These are phyloP conservation scores for Lactifluus hygrophoroides DNA, from an alignment of 768 basidiomycete species.

Conservation along the genomic window DNA sequence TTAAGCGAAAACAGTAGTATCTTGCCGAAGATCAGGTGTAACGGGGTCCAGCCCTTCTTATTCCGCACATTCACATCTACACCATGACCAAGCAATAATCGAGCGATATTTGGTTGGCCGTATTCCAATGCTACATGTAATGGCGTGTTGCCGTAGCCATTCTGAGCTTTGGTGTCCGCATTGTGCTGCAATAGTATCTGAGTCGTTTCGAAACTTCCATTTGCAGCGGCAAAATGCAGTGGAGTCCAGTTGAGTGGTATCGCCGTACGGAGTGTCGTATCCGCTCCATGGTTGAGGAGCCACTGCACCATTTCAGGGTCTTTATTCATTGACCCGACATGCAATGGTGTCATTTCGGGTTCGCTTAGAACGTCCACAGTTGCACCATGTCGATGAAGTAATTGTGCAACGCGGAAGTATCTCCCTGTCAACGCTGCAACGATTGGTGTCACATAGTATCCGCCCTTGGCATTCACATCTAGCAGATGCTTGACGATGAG, in stretches of 20 bases:
- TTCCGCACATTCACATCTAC: background rate
- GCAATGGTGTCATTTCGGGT: background rate
- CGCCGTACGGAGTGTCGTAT: background rate
- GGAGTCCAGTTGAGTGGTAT: background rate
- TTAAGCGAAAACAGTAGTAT: fast-evolving
- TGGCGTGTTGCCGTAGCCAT: background rate
- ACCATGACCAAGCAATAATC: background rate
- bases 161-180: constrained; percentile 21
- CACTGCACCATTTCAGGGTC: background rate
- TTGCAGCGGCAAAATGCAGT: background rate
- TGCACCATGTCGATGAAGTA: background rate
- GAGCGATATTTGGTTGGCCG: background rate
- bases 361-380: background rate
- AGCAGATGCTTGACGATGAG: too few species aligned
- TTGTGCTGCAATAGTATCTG: background rate
- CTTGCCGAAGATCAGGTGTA: background rate
- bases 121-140: background rate
- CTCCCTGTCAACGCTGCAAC: background rate
- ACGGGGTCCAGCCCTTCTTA: background rate
- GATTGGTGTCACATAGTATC: background rate
- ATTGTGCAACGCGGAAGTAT: too few species aligned
- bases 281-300: too few species aligned
- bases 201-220: background rate
- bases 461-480: too few species aligned
- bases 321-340: background rate